A percentile compares a stretch with the other conserved stretches of the same genome.
Evolutionary conservation across 2,329 filamentous ascomycete genomes (phyloP).

Genomic region (Hawksworthiomyces lignivorus): DNA sequence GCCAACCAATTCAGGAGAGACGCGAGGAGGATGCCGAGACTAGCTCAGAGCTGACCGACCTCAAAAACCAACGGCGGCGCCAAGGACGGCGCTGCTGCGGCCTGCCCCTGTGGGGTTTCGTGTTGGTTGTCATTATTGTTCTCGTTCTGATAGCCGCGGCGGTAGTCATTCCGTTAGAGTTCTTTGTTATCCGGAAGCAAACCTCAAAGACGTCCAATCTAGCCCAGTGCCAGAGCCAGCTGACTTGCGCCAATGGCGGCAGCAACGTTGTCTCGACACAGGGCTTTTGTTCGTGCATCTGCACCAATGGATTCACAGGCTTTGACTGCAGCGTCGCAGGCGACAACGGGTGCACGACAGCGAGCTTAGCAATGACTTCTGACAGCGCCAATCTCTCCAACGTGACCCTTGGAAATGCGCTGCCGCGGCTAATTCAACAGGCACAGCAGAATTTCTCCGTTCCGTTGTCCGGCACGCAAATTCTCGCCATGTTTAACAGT

Average conservation of each 20-base stretch:
- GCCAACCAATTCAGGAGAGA: conserved; percentile 10
- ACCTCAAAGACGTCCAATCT: conserved; percentile 28
- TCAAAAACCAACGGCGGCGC: conserved; percentile 26
- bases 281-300: conserved; percentile 74
- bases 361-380: conserved; percentile 27
- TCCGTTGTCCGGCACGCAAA: conserved; percentile 58
- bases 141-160: conserved; percentile 71
- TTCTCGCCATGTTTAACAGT: conserved; percentile 69
- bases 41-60: conserved; percentile 6
- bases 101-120: conserved; percentile 70
- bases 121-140: conserved; percentile 56
- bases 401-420: conserved; percentile 72
- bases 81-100: conserved; percentile 65
- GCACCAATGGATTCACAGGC: conserved; percentile 75
- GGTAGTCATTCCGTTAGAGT: conserved; percentile 66
- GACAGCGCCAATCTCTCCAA: conserved; percentile 42
- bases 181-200: conserved; percentile 51
- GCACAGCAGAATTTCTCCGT: conserved; percentile 66
- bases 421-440: conserved; percentile 64
- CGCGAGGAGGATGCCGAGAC: conserved; percentile 8
- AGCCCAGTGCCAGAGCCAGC: conserved; percentile 49
- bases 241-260: conserved; percentile 73
- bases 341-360: conserved; percentile 45
- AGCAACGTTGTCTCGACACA: conserved; percentile 58
- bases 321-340: conserved; percentile 41